A percentile compares a stretch with the other conserved stretches of the same genome.
Evolutionary conservation across 1,284 basidiomycete species (phyloP).

Genomic region (Cryptococcus jaspeensis): DNA sequence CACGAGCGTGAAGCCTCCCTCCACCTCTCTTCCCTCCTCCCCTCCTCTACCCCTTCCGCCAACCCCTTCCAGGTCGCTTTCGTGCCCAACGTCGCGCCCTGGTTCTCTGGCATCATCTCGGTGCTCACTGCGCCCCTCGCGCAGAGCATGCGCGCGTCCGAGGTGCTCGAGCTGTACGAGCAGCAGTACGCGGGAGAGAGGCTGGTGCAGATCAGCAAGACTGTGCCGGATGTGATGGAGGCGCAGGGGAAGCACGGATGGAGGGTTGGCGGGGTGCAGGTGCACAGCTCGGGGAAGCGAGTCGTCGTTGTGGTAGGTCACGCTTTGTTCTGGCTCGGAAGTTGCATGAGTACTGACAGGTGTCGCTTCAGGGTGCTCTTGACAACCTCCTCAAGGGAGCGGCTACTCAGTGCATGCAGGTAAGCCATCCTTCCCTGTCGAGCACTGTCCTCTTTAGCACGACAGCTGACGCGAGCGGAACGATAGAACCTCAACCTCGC

Average conservation of each 20-base stretch:
- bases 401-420: slow-evolving; percentile 94
- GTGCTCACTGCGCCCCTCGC: slow-evolving; percentile 78
- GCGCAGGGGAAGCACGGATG: slow-evolving; percentile 82
- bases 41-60: slow-evolving; percentile 9
- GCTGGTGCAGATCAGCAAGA: slow-evolving; percentile 65
- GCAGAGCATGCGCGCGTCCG: slow-evolving; percentile 63
- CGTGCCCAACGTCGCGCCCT: slow-evolving; percentile 82
- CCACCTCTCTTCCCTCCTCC: slow-evolving; percentile 70
- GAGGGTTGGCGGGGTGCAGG: slow-evolving; percentile 89
- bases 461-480: neutral
- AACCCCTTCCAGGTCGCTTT: slow-evolving; percentile 71
- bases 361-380: slow-evolving; percentile 67
- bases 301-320: slow-evolving; percentile 82
- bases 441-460: neutral
- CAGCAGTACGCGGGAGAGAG: slow-evolving; percentile 74
- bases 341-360: neutral
- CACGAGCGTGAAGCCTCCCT: slow-evolving; percentile 91
- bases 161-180: slow-evolving; percentile 73
- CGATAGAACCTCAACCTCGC: slow-evolving; percentile 89
- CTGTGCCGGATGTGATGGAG: slow-evolving; percentile 74
- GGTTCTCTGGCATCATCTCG: slow-evolving; percentile 95
- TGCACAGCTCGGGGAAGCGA: slow-evolving; percentile 80
- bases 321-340: neutral
- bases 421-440: slow-evolving; percentile 48
- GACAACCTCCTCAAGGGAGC: slow-evolving; percentile 98